A percentile compares a stretch with the other conserved stretches of the same genome.
Evolutionary conservation across 2,329 filamentous ascomycete genomes (phyloP).

Genomic region (Pseudogymnoascus sp.): DNA sequence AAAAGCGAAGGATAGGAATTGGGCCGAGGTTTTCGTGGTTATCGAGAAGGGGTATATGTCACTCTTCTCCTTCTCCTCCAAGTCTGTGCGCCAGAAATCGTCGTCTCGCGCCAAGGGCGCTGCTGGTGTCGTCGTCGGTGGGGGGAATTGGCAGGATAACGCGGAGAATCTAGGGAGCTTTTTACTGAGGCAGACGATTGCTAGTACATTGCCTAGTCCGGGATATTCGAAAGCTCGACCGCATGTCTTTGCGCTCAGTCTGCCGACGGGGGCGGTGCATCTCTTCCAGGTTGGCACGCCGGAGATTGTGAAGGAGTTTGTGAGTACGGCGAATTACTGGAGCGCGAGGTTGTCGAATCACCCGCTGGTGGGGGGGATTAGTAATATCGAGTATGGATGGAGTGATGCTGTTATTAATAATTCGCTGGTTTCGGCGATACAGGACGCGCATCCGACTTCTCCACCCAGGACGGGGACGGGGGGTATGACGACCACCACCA

Average conservation of each 20-base stretch:
- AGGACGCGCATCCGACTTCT: constrained; percentile 34
- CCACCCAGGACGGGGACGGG: constrained; percentile 13
- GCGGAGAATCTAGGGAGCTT: constrained; percentile 85
- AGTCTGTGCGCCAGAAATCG: constrained; percentile 62
- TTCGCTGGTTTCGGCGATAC: constrained; percentile 40
- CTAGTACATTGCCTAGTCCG: constrained; percentile 78
- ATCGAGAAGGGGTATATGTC: constrained; percentile 92
- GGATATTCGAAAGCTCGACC: constrained; percentile 87
- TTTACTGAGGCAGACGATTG: constrained; percentile 81
- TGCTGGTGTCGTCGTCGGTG: constrained; percentile 61
- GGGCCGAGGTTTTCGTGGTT: constrained; percentile 92
- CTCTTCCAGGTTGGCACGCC: constrained; percentile 96
- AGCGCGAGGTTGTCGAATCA: constrained; percentile 90
- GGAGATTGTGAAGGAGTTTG: constrained; percentile 91
- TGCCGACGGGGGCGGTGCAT: constrained; percentile 89
- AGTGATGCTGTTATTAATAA: constrained; percentile 67
- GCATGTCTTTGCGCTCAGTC: constrained; percentile 86
- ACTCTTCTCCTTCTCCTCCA: constrained; percentile 86
- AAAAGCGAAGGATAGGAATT: constrained; percentile 87
- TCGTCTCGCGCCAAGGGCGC: constrained; percentile 43
- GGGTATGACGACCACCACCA: constrained; percentile 15
- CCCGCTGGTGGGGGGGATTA: constrained; percentile 83
- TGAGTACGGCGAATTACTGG: constrained; percentile 95
- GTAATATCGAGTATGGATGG: constrained; percentile 98
- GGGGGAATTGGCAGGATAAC: constrained; percentile 99